Percentiles rank a stretch among this genome's conserved stretches.
Evolutionary conservation across 148 eudicot species (phyloP).

Genomic region (Pouteria glomerata): DNA sequence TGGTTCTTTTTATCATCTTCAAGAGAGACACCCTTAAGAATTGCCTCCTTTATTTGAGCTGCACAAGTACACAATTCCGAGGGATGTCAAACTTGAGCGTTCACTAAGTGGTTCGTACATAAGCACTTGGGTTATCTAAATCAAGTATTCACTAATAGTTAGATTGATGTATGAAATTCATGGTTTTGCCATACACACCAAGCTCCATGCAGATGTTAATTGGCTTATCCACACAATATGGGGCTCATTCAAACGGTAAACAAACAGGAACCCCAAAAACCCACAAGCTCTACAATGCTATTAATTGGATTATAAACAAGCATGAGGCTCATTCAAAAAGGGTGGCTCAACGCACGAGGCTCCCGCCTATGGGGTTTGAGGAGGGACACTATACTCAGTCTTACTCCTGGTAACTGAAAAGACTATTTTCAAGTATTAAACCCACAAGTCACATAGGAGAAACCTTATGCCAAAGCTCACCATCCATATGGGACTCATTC

Average conservation of each 20-base stretch:
- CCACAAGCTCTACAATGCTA: neutral
- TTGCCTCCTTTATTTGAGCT: slow-evolving; percentile 90
- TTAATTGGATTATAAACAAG: neutral
- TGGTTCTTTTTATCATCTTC: slow-evolving; percentile 81
- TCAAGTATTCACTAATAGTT: neutral
- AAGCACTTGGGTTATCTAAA: slow-evolving; percentile 1
- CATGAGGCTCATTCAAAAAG: no score
- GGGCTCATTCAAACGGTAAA: no score
- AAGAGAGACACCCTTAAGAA: slow-evolving; percentile 83
- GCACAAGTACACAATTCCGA: slow-evolving; percentile 20
- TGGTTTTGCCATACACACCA: neutral
- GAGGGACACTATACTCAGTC: no score
- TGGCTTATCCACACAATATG: no score
- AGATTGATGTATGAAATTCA: neutral
- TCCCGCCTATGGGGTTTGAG: no score
- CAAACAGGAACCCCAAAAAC: neutral
- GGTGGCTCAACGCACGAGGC: no score
- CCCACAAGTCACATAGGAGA: no score
- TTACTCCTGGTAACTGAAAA: no score
- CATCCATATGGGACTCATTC: no score
- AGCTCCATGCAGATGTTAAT: no score
- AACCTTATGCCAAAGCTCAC: no score
- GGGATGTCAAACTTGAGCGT: neutral
- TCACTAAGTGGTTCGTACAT: neutral
- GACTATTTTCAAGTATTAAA: no score